phyloP scores from a whole-genome alignment of 2,329 filamentous ascomycete genomes.

The Thyridium curvatum region DNA sequence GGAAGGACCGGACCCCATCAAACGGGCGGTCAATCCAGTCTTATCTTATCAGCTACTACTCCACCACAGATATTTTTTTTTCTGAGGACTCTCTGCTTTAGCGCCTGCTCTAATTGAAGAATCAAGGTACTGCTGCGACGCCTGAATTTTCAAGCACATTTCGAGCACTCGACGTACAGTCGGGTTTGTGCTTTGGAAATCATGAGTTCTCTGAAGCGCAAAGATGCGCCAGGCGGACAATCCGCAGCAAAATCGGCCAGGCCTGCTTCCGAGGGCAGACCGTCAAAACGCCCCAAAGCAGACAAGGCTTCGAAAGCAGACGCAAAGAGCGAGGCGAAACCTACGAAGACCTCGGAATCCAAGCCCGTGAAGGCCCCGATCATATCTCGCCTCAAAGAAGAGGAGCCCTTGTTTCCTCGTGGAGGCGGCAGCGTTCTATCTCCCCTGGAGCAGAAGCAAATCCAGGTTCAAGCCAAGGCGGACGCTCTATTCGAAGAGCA shows the following conservation, averaged over 20 bases:
- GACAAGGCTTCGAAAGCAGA: conserved; percentile 22
- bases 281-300: conserved; percentile 40
- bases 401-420: conserved; percentile 86
- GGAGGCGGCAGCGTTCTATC: conserved; percentile 88
- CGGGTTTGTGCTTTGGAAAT: conserved; percentile 12
- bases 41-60: conserved; percentile 9
- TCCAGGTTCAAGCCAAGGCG: conserved; percentile 84
- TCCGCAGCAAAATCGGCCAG: conserved; percentile 43
- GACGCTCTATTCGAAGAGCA: conserved; percentile 88
- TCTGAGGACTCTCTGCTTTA: too few relatives aligned
- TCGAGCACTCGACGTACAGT: conserved; percentile 2
- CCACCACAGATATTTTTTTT: too few relatives aligned
- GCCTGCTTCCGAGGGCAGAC: conserved; percentile 35
- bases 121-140: conserved; percentile 1
- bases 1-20: too few relatives aligned
- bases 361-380: conserved; percentile 22
- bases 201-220: conserved; percentile 53
- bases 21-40: neutral
- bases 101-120: too few relatives aligned
- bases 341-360: conserved; percentile 13
- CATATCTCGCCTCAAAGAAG: conserved; percentile 55
- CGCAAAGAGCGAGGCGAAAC: conserved; percentile 14
- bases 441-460: conserved; percentile 92
- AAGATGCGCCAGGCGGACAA: conserved; percentile 47
- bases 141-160: conserved; percentile 3